phyloP scores from a whole-genome alignment of 2,329 filamentous ascomycete species.

The Xenoacremonium recifei region DNA sequence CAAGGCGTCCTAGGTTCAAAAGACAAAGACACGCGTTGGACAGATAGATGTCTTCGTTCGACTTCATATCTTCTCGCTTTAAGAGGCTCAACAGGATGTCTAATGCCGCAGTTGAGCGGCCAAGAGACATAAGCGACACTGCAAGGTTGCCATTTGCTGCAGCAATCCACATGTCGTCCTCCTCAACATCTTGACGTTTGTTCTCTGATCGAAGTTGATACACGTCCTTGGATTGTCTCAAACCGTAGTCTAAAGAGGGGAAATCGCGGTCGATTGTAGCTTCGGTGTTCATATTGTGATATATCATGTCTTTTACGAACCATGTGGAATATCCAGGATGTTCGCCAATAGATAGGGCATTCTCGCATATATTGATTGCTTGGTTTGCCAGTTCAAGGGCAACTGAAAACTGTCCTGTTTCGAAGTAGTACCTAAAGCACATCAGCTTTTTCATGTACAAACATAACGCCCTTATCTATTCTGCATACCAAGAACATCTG shows the following conservation, averaged over 20 bases:
- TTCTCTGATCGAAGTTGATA: neutral
- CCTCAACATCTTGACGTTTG: neutral
- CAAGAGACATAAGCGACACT: neutral
- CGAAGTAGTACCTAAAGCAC: neutral
- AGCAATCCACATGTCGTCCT: conserved; percentile 1
- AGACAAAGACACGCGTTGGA: conserved; percentile 1
- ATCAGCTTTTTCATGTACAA: neutral
- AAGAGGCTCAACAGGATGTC: neutral
- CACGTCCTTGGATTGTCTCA: neutral
- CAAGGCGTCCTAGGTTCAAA: neutral
- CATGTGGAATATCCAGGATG: neutral
- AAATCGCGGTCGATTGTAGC: neutral
- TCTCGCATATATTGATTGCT: neutral
- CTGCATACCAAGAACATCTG: neutral
- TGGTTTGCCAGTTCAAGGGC: neutral
- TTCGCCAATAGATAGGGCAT: neutral
- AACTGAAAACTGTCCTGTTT: neutral
- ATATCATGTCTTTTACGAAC: conserved; percentile 3
- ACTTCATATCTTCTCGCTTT: neutral
- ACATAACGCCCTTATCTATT: neutral
- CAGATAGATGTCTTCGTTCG: conserved; percentile 1
- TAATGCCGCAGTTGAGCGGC: neutral
- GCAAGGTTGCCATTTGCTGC: conserved; percentile 1
- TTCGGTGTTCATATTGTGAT: conserved; percentile 1
- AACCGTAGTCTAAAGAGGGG: neutral